Evolutionary conservation across 2,329 filamentous ascomycete species (phyloP), one percentile per base, ranked within the genome.

Genomic region (Aspergillus neotritici): DNA sequence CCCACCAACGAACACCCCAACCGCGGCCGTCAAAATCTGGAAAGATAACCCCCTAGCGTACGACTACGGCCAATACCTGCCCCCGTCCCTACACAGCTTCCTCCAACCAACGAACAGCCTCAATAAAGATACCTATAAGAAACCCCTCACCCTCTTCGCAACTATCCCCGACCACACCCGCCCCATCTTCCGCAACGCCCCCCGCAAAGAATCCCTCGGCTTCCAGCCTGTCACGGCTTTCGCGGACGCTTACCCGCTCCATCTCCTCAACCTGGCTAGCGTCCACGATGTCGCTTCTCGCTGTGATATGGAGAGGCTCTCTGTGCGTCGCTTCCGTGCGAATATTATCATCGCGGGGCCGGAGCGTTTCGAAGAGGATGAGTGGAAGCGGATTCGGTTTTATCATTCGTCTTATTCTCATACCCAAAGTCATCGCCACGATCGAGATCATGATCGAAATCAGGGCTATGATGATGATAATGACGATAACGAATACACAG

Each of bases 221-320:
- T 79, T 77, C 53, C 71, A 77, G 43, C 68, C 75, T 5, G 58
- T 66, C 34, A 74, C 78, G 2, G 75, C 72, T 30, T 80, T 81
- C 58, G 71, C 73, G 31, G 79, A 82, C 51, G 74, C 77, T 2
- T 82, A 82, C 48, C 77, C 78, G 0, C 61, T 82, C 4, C 74
- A 80, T 40, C 64, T 82, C 4, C 60, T 80, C 35, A 78, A 72
- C 36, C 58, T 82, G 12, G 67, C 76, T 12, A 78, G 75, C 32
- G 68, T 80, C 10, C 71, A 69, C 5, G 71, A 78, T 17, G 65
- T 80, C 4, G 72, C 71, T 6, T 56, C 55, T 3, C 62, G 64
- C 10, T 66, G 79, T 4, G 55, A 49, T 16, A 50, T 53, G 5
- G 63, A 62, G 4, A 62, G 60, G 2, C 63, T 82, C 29, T 71